Evolutionary conservation across 495 filamentous ascomycete genomes (phyloP).

Genomic region (Amphirosellinia nigrospora): DNA sequence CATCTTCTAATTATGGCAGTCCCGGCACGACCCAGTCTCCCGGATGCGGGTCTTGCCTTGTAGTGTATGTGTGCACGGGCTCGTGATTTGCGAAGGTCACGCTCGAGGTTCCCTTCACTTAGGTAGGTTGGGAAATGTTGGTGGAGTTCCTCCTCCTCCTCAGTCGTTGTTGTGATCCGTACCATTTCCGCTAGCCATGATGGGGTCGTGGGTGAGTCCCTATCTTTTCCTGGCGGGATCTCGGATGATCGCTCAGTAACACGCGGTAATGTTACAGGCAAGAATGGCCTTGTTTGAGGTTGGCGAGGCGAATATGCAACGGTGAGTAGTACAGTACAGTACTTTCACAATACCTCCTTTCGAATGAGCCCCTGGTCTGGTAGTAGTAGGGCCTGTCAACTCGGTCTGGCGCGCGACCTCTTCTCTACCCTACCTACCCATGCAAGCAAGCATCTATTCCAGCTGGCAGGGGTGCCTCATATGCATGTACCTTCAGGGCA

Average conservation of each 20-base stretch:
- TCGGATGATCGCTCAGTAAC: background rate
- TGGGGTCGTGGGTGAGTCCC: slow-evolving; percentile 5
- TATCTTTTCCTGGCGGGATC: background rate
- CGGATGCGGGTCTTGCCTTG: slow-evolving; percentile 37
- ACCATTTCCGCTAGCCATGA: slow-evolving; percentile 12
- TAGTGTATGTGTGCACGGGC: slow-evolving; percentile 30
- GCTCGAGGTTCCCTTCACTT: slow-evolving; percentile 1
- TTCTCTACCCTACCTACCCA: slow-evolving; percentile 36
- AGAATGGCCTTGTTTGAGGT: slow-evolving; percentile 16
- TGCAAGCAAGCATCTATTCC: slow-evolving; percentile 30
- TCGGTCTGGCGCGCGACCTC: slow-evolving; percentile 35
- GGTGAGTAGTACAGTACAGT: slow-evolving; percentile 3
- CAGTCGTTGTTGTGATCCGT: background rate
- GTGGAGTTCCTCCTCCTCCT: slow-evolving; percentile 22
- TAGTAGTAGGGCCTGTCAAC: slow-evolving; percentile 17
- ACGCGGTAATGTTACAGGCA: slow-evolving; percentile 17
- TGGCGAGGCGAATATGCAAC: slow-evolving; percentile 9
- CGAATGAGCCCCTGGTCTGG: slow-evolving; percentile 18
- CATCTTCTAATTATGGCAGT: slow-evolving; percentile 40
- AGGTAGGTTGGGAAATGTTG: slow-evolving; percentile 15
- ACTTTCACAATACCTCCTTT: background rate
- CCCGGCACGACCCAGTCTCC: slow-evolving; percentile 38
- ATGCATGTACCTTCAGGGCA: slow-evolving; percentile 26
- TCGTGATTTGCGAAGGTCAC: slow-evolving; percentile 20
- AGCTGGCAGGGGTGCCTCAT: slow-evolving; percentile 42